A percentile compares a stretch with the other conserved stretches of the same genome.
Evolutionary conservation across 495 filamentous ascomycete species (phyloP).

Genomic region (Penicillium subrubescens): DNA sequence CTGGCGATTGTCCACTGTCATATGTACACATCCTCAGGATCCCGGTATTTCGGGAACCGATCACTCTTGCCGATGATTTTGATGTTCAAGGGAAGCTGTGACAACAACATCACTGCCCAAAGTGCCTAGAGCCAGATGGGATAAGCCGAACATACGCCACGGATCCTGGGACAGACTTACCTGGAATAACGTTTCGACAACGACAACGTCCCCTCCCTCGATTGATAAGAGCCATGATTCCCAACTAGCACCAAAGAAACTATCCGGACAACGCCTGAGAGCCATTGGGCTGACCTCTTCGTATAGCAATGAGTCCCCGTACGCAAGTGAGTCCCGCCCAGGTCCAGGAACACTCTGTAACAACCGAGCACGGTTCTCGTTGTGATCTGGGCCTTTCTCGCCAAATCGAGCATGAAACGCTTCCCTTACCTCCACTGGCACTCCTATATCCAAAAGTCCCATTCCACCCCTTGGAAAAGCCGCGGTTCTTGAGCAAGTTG

Average conservation of each 20-base stretch:
- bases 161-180: not conserved
- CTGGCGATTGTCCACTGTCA: not conserved
- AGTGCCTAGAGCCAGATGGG: not conserved
- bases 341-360: not conserved
- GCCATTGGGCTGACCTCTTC: constrained; percentile 1
- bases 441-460: not conserved
- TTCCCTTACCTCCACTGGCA: not conserved
- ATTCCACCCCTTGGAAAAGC: not conserved
- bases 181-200: constrained; percentile 1
- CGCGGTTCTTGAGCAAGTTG: not conserved
- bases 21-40: not conserved
- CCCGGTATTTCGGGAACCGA: not conserved
- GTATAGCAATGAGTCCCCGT: not conserved
- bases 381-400: not conserved
- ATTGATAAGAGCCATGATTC: constrained; percentile 3
- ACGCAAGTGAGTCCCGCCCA: not conserved
- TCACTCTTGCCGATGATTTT: not conserved
- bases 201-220: constrained; percentile 2
- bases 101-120: not conserved
- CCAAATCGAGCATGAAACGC: not conserved
- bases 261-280: not conserved
- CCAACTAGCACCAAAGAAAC: not conserved
- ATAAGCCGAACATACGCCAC: too few relatives aligned
- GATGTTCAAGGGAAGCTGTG: not conserved
- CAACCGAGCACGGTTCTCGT: not conserved